These are phyloP conservation scores for Arachnomyces sp. DNA, from an alignment of 2,329 filamentous ascomycete genomes.

Conservation along the genomic window DNA sequence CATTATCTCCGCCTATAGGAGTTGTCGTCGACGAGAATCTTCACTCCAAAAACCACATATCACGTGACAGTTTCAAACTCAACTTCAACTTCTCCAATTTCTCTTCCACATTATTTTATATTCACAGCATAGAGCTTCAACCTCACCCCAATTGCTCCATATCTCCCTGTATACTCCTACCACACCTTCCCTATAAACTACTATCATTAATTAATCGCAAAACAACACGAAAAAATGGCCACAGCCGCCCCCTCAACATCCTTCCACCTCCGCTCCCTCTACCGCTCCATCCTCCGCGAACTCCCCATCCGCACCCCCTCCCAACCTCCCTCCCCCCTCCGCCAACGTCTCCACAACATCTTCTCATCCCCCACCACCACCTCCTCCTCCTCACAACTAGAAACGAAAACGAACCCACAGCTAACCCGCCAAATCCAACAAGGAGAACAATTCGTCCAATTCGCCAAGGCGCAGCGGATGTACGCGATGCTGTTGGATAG, in stretches of 20 bases:
- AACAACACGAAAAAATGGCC: background rate
- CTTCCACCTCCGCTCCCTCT: conserved; percentile 59
- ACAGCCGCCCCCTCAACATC: conserved; percentile 15
- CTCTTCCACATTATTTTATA: too few relatives aligned
- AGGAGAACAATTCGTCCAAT: conserved; percentile 71
- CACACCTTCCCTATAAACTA: too few relatives aligned
- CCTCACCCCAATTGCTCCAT: too few relatives aligned
- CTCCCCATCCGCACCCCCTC: conserved; percentile 62
- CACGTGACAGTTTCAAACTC: too few relatives aligned
- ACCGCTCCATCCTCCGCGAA: conserved; percentile 82
- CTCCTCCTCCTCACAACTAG: conserved; percentile 21
- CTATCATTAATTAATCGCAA: too few relatives aligned
- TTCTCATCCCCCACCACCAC: conserved; percentile 41
- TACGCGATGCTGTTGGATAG: conserved; percentile 76
- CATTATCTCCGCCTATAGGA: too few relatives aligned
- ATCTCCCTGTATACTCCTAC: too few relatives aligned
- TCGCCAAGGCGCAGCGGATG: conserved; percentile 74
- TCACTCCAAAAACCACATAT: too few relatives aligned
- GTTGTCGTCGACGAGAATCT: too few relatives aligned
- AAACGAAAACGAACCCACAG: too few relatives aligned
- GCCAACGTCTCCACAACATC: conserved; percentile 57
- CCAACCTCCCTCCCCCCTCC: conserved; percentile 55
- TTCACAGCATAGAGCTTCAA: too few relatives aligned
- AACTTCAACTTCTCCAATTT: too few relatives aligned
- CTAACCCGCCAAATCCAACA: conserved; percentile 35